Percentiles rank a stretch among this genome's conserved stretches.
Evolutionary conservation across 2,329 filamentous ascomycete genomes (phyloP).

Genomic region (Exophiala lecanii-corni): DNA sequence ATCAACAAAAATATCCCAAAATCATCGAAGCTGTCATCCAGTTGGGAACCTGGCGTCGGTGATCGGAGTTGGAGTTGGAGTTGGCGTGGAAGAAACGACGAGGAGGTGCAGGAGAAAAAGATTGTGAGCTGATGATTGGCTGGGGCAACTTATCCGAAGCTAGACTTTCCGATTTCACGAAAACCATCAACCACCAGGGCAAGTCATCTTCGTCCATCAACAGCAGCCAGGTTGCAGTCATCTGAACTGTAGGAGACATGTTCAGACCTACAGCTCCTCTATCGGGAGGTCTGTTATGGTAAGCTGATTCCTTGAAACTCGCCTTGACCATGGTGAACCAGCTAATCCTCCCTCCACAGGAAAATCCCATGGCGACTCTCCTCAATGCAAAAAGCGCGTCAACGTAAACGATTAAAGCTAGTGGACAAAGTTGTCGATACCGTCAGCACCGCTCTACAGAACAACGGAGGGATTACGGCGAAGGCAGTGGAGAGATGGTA

Average conservation of each 20-base stretch:
- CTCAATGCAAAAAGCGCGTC: constrained; percentile 80
- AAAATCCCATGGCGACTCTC: constrained; percentile 98
- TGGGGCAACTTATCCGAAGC: no score
- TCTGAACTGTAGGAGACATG: no score
- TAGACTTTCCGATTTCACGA: neutral
- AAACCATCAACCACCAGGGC: no score
- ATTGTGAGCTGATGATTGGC: constrained; percentile 1
- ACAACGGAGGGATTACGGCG: constrained; percentile 63
- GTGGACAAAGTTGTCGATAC: constrained; percentile 86
- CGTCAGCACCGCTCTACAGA: constrained; percentile 70
- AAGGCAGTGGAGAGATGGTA: constrained; percentile 88
- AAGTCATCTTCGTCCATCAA: no score
- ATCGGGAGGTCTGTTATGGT: constrained; percentile 79
- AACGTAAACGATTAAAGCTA: constrained; percentile 73
- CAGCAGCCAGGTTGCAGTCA: no score
- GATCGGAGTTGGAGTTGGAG: neutral
- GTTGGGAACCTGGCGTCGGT: no score
- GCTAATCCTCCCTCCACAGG: constrained; percentile 45
- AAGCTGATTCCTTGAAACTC: constrained; percentile 31
- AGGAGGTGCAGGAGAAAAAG: no score
- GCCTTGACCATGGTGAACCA: no score
- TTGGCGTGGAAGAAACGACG: neutral
- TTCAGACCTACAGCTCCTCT: constrained; percentile 76
- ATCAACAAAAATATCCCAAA: no score
- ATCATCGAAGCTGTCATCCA: neutral